A percentile compares a stretch with the other conserved stretches of the same genome.
Evolutionary conservation across 257 asterid genomes (phyloP).

Genomic region (Nicotiana sylvestris): DNA sequence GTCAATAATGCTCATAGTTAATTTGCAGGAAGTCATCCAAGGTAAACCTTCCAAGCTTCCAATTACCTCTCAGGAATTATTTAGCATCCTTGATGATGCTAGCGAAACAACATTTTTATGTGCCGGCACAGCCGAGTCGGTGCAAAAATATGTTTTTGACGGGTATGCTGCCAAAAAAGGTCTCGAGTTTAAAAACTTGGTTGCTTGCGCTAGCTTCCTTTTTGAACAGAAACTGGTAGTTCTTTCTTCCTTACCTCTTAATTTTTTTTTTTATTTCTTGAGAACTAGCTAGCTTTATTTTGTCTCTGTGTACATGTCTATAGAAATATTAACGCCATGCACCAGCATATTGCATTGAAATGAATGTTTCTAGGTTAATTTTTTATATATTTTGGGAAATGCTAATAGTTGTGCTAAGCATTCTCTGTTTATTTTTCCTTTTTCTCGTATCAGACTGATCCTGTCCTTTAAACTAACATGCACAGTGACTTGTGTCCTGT

Average conservation of each 20-base stretch:
- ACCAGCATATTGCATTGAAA: background rate
- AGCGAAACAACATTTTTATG: constrained; percentile 89
- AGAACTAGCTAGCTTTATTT: constrained; percentile 1
- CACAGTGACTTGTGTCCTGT: constrained; percentile 17
- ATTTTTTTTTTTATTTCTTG: background rate
- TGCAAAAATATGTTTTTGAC: constrained; percentile 69
- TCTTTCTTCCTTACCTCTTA: background rate
- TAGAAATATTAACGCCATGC: background rate
- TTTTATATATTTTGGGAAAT: background rate
- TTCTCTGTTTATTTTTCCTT: background rate
- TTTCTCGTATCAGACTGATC: background rate
- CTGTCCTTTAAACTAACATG: background rate
- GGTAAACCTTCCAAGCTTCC: constrained; percentile 58
- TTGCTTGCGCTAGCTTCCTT: constrained; percentile 77
- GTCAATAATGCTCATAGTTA: constrained; percentile 3
- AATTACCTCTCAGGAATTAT: constrained; percentile 67
- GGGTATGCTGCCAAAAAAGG: constrained; percentile 61
- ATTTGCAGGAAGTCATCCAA: constrained; percentile 74
- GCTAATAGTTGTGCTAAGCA: background rate
- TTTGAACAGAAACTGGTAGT: constrained; percentile 86
- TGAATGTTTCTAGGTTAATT: background rate
- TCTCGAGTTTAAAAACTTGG: constrained; percentile 73
- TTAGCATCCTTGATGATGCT: constrained; percentile 86
- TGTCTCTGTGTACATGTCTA: background rate
- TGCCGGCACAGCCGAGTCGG: constrained; percentile 82